Conservation (phyloP, 805 yeast genomes). For the Candida quercuum region DNA sequence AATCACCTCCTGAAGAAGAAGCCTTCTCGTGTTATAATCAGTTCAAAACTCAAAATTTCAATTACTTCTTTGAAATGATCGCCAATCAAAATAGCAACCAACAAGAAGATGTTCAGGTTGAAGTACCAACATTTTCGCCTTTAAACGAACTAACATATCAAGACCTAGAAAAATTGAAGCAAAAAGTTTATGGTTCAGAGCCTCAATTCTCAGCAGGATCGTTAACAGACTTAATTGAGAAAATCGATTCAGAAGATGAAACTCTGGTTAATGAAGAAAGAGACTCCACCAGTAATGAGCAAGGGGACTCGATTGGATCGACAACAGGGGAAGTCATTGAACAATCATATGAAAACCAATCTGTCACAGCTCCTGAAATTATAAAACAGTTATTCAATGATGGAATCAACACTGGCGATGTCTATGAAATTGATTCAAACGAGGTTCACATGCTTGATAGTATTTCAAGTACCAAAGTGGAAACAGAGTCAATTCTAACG, state of each 20-base stretch:
- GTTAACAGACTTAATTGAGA: not conserved
- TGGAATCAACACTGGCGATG: not conserved
- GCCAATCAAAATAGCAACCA: not conserved
- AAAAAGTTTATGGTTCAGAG: constrained; percentile 2
- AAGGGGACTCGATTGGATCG: no score
- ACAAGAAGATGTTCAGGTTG: not conserved
- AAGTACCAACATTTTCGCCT: constrained; percentile 10
- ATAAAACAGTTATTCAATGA: constrained; percentile 2
- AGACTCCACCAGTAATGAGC: not conserved
- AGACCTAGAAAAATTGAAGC: constrained; percentile 8
- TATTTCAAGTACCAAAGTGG: not conserved
- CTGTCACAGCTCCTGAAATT: constrained; percentile 2
- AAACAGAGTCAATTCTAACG: not conserved
- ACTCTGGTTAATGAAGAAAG: not conserved
- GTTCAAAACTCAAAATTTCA: constrained; percentile 11
- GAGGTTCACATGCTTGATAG: not conserved
- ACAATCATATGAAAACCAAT: not conserved
- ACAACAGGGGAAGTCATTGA: no score
- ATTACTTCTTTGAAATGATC: constrained; percentile 4
- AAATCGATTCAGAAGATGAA: not conserved
- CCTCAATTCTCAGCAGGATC: constrained; percentile 9
- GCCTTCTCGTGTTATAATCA: constrained; percentile 14
- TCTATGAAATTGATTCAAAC: not conserved
- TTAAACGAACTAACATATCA: constrained; percentile 14
- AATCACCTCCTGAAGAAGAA: constrained; percentile 8